Base-by-base conservation (phyloP, 2,329 filamentous ascomycete species). In the Pseudopyricularia cyperi region DNA sequence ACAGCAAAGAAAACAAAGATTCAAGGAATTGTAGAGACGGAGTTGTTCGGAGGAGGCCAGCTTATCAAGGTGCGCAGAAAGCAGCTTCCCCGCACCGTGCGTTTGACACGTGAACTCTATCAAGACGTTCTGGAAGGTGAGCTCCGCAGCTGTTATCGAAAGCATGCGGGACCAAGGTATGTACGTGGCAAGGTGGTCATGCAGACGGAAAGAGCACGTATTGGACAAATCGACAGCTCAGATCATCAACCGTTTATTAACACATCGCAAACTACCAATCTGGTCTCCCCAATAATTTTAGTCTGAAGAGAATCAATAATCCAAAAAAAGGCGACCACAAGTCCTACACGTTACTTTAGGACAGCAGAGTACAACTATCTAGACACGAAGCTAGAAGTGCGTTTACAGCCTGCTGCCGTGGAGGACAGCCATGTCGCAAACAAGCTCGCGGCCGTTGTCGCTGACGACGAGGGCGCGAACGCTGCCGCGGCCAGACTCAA, bases 401-500 rank as follows among this genome's bases (percentile, higher is more conserved):
- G 55, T 61, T 74, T 82, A 84, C 69, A 84, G 71, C 63, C 77
- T 77, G 59, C 80, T 82, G 66, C 80, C 80, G 75, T 98, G 93
- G 67, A 97, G 87, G 67, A 95, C 87, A 87, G 96, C 97, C 83
- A 94, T 93, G 81, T 98, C 93, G 62, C 98, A 93, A 62, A 87
- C 90, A 66, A 98, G 83, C 82, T 98, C 93, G 64, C 85, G 83
- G 63, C 89, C 90, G 64, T 85, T 79, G 71, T 98, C 93, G 71
- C 83, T 89, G 73, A 98, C 90, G 71, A 98, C 93, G 57, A 97
- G 83, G 65, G 95, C 89, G 62, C 93, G 88, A 66, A 98, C 87
- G 67, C 83, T 89, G 70, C 93, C 93, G 68, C 90, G 87, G 68
- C 93, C 93, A 61, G 88, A 85, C 73, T 88, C 83, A 71, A 96